Conservation (phyloP, 2,329 filamentous ascomycete genomes). For the Acarospora socialis region DNA sequence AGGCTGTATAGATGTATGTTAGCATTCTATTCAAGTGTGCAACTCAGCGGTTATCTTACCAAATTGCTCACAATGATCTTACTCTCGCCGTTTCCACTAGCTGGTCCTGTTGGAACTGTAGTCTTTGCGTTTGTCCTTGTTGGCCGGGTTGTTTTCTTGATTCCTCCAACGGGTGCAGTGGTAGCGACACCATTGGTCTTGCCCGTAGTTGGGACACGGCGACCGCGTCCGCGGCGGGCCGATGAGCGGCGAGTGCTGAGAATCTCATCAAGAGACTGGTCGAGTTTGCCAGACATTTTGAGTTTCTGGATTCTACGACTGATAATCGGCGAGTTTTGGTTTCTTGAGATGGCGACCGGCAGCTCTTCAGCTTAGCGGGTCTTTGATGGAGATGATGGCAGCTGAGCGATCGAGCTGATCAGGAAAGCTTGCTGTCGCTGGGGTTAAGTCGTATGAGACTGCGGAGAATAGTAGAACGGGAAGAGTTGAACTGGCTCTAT, state of each 20-base stretch:
- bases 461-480: too few species aligned
- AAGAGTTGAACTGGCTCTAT: too few species aligned
- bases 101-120: constrained; percentile 46
- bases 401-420: background rate
- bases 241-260: constrained; percentile 57
- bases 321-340: background rate
- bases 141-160: constrained; percentile 59
- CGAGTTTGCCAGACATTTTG: constrained; percentile 86
- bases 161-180: constrained; percentile 64
- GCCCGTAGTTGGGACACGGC: constrained; percentile 20
- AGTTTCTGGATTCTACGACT: constrained; percentile 5
- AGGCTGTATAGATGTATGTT: constrained; percentile 52
- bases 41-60: constrained; percentile 43
- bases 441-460: too few species aligned
- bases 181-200: constrained; percentile 28
- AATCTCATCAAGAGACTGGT: constrained; percentile 95
- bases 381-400: background rate
- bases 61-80: constrained; percentile 98
- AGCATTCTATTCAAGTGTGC: constrained; percentile 8
- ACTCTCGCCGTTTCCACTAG: constrained; percentile 55
- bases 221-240: constrained; percentile 34
- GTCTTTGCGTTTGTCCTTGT: constrained; percentile 32
- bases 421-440: too few species aligned
- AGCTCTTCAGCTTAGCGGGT: background rate
- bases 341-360: too few species aligned